Base-by-base conservation (phyloP, 768 basidiomycete genomes). In the Tulasnella sp. region DNA sequence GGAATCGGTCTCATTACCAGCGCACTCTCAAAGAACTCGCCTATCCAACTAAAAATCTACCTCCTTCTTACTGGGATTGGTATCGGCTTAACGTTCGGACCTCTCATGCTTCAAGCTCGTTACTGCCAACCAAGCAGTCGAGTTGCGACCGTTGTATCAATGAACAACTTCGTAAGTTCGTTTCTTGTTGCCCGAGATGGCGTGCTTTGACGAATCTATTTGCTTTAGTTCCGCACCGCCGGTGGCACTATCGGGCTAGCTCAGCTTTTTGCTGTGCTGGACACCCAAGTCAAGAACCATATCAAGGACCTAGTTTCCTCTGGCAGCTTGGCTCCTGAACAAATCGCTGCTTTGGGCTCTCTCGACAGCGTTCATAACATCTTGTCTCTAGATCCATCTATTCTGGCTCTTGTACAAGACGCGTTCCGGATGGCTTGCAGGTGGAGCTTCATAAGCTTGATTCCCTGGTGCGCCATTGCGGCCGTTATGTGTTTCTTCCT, bases 161-260 rank as follows among this genome's bases (percentile, higher is more conserved):
- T 89, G 75, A 79, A 84, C 9, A 83, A 88, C 75, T 90, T 89
- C 82, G 88, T 88, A 79, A 77, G 88, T 86, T 34, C 6, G 27
- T 39, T 39, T 56, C 48, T 24, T 52, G 48, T 52, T 19, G 3
- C 48, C 48, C 38, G n/a, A 39, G n/a, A 12, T 73, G 27, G 18
- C 38, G 3, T 75, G 16, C 56, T 62, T 62, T 36, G 18, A 24
- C 36, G 16, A 3, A 14, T 19, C 48, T 52, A 19, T 75, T 21
- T 39, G 5, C 46, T 74, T 31, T 38, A 89, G 88, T 88, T 87
- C 84, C 86, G 87, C 24, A 83, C 87, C 0, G 83, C 89, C 52
- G 89, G 89, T 27, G 89, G 89, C 10, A 89, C 88, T 0, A 82
- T 89, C 46, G 89, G 89, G 27, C 86, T 90, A 52, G 88, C 89